A percentile compares a stretch with the other conserved stretches of the same genome.
Evolutionary conservation across 345 rosid species (phyloP).

Genomic region (Erodium maritimum): DNA sequence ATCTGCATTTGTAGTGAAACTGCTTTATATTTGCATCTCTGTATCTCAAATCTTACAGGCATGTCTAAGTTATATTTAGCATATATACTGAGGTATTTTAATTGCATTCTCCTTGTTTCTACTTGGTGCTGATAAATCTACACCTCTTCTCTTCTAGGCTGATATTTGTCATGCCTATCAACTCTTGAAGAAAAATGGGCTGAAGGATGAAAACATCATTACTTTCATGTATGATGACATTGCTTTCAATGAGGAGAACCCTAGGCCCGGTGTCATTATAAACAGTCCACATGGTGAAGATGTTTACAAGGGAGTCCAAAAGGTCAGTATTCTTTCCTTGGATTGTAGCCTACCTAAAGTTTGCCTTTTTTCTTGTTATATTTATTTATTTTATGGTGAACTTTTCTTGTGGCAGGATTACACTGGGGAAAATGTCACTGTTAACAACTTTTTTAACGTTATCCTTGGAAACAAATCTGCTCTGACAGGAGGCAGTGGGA

Average conservation of each 20-base stretch:
- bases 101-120: neutral
- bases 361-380: neutral
- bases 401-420: conserved; percentile 55
- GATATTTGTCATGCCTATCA: conserved; percentile 39
- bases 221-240: conserved; percentile 42
- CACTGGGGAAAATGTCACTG: conserved; percentile 61
- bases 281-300: conserved; percentile 25
- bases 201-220: conserved; percentile 33
- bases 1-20: neutral
- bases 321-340: conserved; percentile 10
- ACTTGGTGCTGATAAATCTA: neutral
- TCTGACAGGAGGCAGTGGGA: conserved; percentile 72
- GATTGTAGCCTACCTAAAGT: neutral
- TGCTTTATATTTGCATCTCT: neutral
- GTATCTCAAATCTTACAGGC: neutral
- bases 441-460: conserved; percentile 59
- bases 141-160: conserved; percentile 10
- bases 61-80: neutral
- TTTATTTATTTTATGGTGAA: neutral
- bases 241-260: conserved; percentile 26
- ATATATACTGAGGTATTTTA: neutral
- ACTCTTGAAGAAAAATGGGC: conserved; percentile 27
- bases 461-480: conserved; percentile 73
- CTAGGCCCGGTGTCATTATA: conserved; percentile 30
- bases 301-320: conserved; percentile 34